These are phyloP conservation scores for Hypoxylon subgilvum DNA, from an alignment of 495 filamentous ascomycete genomes.

Conservation along the genomic window DNA sequence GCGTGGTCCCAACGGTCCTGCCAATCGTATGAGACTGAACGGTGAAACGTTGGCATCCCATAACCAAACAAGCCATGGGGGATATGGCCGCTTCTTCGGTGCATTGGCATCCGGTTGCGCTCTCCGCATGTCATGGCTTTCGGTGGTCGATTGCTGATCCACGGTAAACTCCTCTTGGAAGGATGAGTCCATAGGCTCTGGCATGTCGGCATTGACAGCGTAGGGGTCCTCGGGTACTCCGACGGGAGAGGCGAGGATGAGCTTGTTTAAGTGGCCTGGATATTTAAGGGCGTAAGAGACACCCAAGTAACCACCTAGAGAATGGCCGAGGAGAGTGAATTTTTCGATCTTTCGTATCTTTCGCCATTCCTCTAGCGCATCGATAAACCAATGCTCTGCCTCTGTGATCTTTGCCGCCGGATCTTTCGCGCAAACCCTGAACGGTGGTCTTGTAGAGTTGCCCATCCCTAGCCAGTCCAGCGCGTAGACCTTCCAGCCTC, in stretches of 20 bases:
- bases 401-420: conserved; percentile 82
- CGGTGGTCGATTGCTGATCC: conserved; percentile 68
- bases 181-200: conserved; percentile 73
- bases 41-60: conserved; percentile 98
- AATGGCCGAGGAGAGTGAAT: conserved; percentile 92
- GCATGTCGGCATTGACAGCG: conserved; percentile 80
- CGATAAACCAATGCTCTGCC: conserved; percentile 95
- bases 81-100: conserved; percentile 63
- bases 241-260: conserved; percentile 91
- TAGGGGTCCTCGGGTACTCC: conserved; percentile 96
- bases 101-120: conserved; percentile 31
- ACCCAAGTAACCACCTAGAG: conserved; percentile 90
- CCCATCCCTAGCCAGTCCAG: conserved; percentile 96
- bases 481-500: conserved; percentile 89
- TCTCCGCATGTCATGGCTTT: conserved; percentile 40
- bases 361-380: conserved; percentile 95
- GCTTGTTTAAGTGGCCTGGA: conserved; percentile 89
- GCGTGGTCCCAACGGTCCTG: conserved; percentile 89
- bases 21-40: conserved; percentile 85
- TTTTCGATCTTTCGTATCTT: conserved; percentile 84
- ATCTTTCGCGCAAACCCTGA: conserved; percentile 81
- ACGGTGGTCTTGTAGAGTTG: conserved; percentile 80
- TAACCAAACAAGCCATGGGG: conserved; percentile 85
- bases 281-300: conserved; percentile 96
- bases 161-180: conserved; percentile 75